These are phyloP conservation scores for Colletotrichum costaricense DNA, from an alignment of 2,329 filamentous ascomycete genomes.

Conservation along the genomic window DNA sequence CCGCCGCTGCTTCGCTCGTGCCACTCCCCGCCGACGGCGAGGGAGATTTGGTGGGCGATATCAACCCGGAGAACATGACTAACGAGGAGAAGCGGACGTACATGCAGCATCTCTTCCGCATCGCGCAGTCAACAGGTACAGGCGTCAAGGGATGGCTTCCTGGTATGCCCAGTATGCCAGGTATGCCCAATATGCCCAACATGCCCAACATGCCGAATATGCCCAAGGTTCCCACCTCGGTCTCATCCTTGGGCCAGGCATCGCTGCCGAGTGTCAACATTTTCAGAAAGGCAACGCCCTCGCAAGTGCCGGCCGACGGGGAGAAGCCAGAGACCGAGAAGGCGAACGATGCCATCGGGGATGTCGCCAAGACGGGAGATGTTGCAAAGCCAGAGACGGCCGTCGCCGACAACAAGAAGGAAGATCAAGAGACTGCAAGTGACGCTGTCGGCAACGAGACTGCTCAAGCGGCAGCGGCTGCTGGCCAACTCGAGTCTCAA, in stretches of 20 bases:
- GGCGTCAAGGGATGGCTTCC: conserved; percentile 59
- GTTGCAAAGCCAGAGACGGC: background rate
- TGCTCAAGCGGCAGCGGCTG: background rate
- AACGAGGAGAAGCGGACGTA: conserved; percentile 54
- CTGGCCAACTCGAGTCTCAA: background rate
- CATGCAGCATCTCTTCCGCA: conserved; percentile 59
- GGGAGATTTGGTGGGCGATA: conserved; percentile 44
- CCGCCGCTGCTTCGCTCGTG: conserved; percentile 61
- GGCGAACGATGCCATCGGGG: background rate
- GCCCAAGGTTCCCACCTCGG: conserved; percentile 41
- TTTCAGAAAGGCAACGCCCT: conserved; percentile 42
- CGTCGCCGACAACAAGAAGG: background rate
- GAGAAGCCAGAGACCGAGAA: background rate
- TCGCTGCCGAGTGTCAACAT: conserved; percentile 47
- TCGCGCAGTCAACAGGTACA: conserved; percentile 61
- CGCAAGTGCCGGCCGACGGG: background rate
- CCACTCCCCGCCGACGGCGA: conserved; percentile 57
- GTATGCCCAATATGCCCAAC: conserved; percentile 45
- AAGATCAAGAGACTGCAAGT: background rate
- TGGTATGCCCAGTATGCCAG: conserved; percentile 54
- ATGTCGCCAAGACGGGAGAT: background rate
- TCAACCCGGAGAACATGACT: conserved; percentile 47
- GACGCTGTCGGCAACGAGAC: background rate
- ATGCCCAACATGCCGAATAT: conserved; percentile 48
- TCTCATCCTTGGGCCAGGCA: conserved; percentile 44